Evolutionary conservation across 345 rosid genomes (phyloP), one percentile per base, ranked within the genome.

Genomic region (Viola odorata): DNA sequence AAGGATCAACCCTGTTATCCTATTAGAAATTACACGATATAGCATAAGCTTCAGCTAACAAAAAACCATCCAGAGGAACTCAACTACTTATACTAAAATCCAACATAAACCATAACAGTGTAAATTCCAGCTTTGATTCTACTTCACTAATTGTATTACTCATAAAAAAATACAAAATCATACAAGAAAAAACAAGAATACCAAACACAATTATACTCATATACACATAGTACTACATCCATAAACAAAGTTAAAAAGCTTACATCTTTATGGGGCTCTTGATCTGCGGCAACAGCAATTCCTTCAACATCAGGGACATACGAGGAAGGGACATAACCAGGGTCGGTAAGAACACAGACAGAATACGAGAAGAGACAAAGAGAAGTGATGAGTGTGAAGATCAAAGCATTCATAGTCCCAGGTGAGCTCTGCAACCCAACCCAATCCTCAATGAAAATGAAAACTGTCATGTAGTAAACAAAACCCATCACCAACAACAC

Each of bases 301-400:
- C 44, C 73, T 73, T 88, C 95, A 55, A 83, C 77, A 69, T 87
- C 95, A 75, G 87, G 89, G 42, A 68, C 62, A 70, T 65, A 87
- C 60, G 84, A 70, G 10, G 81, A 55, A 5, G 91, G 87, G 48
- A 80, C 84, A 49, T 70, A 67, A 54, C 95, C 91, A 55, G 95
- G 85, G 60, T 81, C 88, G 17, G 77, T 58, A 11, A 80, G 51
- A 71, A 83, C 80, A 59, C 81, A 72, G 40, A 73, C 61, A 13
- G 50, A 53, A 61, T 81, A 81, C 36, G 87, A 80, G 53, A 74
- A 58, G 60, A 83, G 60, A 67, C 74, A 88, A 39, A 80, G 70
- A 74, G 61, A 80, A 47, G 78, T 75, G 65, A 80, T 62, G 42
- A 62, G 64, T 68, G 70, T 75, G 78, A 82, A 79, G 75, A 82